Base-by-base conservation (phyloP, 1,284 basidiomycete species). In the Athelia psychrophila region DNA sequence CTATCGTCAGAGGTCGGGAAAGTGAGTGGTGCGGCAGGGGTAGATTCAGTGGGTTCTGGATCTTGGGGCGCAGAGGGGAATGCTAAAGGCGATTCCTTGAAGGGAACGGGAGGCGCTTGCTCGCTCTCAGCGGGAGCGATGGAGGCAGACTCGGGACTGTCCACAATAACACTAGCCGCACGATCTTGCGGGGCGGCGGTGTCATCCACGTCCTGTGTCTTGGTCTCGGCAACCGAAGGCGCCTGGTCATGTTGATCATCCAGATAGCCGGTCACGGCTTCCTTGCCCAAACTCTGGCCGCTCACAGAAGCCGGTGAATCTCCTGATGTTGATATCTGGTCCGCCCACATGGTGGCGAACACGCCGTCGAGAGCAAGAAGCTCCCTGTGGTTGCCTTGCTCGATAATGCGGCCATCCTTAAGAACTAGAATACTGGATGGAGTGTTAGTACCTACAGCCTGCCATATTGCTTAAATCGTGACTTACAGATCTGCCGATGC, bases 291-390 rank as follows among this genome's bases (percentile, higher is more conserved):
- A 13, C 48, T 44, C 40, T 54, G 51, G 13, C 44, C 49, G 27
- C 50, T 47, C 20, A 46, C 35, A n/a, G 35, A n/a, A 15, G 53
- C 47, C 30, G 44, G 23, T 23, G 55, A 70, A 58, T 76, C 79
- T 46, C 83, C 84, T 15, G 68, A 76, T n/a, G 80, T 73, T 30
- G 80, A 81, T 30, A 87, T 74, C 62, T 92, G 87, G 63, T 90
- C 83, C 0, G 84, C 81, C 91, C 91, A 93, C 86, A 93, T 86
- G 1, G 82, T 75, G 12, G 89, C 86, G 62, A 93, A 93, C 35
- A 83, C 63, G 50, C 90, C 88, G 59, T 86, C 79, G 23, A 68
- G 71, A 38, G 81, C 80, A 49, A 92, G 68, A 38, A 93, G 75
- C 55, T 93, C 89, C 54, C 78, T 80, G 65, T 91, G 89, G 44